A percentile compares a stretch with the other conserved stretches of the same genome.
Conservation (phyloP, 371 early-diverging fungal genomes). For the Apophysomyces ossiformis region DNA sequence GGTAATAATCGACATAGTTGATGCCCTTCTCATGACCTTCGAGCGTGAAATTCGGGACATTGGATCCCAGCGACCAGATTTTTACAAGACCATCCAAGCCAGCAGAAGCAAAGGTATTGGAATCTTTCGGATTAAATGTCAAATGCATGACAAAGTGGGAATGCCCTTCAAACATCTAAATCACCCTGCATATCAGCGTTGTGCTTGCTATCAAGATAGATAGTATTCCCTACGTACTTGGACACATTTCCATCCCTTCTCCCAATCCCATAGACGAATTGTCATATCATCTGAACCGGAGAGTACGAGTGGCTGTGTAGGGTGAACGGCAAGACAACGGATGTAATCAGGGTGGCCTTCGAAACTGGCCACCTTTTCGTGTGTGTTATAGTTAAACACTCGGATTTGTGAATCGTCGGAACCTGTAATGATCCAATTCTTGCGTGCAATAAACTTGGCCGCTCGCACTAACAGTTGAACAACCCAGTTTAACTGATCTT, state of each 20-base stretch:
- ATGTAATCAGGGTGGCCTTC: slow-evolving; percentile 99
- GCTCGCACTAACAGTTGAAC: slow-evolving; percentile 73
- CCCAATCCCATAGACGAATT: slow-evolving; percentile 99
- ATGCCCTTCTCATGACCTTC: slow-evolving; percentile 96
- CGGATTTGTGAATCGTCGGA: slow-evolving; percentile 98
- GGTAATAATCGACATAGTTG: slow-evolving; percentile 94
- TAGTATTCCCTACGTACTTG: slow-evolving; percentile 56
- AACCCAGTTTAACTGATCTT: not conserved
- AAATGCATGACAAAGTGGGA: slow-evolving; percentile 97
- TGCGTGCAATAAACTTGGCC: slow-evolving; percentile 95
- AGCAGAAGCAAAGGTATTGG: slow-evolving; percentile 96
- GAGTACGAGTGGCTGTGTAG: slow-evolving; percentile 91
- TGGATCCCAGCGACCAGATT: slow-evolving; percentile 86
- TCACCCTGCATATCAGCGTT: too few species aligned
- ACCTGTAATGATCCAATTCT: slow-evolving; percentile 97
- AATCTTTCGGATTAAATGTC: slow-evolving; percentile 96
- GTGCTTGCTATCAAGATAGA: not conserved
- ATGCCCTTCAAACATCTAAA: slow-evolving; percentile 95
- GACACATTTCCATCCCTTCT: slow-evolving; percentile 96
- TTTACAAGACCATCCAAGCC: slow-evolving; percentile 92
- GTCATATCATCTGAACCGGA: slow-evolving; percentile 98
- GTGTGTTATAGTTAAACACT: slow-evolving; percentile 99
- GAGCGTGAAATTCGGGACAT: slow-evolving; percentile 89
- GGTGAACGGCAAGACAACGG: slow-evolving; percentile 95
- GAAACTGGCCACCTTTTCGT: slow-evolving; percentile 93